Conservation (phyloP, 2,329 filamentous ascomycete species). For the Monilinia aucupariae region DNA sequence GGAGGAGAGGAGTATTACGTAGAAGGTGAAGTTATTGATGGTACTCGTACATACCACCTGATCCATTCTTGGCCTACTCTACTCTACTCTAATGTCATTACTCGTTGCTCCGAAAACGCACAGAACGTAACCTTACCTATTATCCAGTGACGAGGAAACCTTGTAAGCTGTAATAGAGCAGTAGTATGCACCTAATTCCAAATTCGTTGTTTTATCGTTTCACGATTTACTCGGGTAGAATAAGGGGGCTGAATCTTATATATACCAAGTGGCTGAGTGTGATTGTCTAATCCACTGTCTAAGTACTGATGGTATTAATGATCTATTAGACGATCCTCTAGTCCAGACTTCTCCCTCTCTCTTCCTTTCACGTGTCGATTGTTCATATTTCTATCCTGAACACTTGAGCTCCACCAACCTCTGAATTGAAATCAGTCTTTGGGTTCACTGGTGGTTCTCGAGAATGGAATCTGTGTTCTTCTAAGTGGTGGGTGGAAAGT, state of each 20-base stretch:
- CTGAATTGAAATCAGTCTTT: not conserved
- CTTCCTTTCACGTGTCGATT: too few species aligned
- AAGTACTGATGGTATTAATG: too few species aligned
- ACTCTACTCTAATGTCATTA: too few species aligned
- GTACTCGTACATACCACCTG: too few species aligned
- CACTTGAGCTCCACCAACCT: not conserved
- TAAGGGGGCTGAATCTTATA: not conserved
- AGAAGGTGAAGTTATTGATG: not conserved
- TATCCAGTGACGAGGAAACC: too few species aligned
- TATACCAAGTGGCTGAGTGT: not conserved
- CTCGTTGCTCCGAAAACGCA: too few species aligned
- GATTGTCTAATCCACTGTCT: too few species aligned
- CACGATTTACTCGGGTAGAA: too few species aligned
- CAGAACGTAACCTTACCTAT: too few species aligned
- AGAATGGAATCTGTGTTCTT: not conserved
- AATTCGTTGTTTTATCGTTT: not conserved
- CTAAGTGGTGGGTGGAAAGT: not conserved
- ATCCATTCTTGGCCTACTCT: not conserved
- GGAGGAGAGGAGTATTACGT: not conserved
- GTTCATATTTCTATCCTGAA: not conserved
- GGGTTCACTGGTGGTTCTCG: too few species aligned
- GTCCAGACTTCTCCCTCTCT: too few species aligned
- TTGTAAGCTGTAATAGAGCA: too few species aligned
- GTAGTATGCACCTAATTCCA: not conserved
- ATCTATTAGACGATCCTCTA: not conserved